A percentile compares a stretch with the other conserved stretches of the same genome.
Evolutionary conservation across 2,329 filamentous ascomycete species (phyloP).

Genomic region (Coleophoma crateriformis): DNA sequence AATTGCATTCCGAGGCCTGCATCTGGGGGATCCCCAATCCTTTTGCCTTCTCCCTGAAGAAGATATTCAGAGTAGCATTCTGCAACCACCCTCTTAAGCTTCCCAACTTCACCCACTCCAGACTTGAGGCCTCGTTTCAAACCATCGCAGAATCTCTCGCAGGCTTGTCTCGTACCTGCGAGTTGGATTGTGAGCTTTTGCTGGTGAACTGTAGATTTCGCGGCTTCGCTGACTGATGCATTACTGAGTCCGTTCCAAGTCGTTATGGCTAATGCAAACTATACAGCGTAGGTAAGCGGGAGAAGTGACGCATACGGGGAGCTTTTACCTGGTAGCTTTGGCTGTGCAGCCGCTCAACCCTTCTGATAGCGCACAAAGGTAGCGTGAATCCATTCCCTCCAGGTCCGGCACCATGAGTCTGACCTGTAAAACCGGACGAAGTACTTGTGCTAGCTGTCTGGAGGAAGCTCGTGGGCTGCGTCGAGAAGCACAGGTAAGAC

Average conservation of each 20-base stretch:
- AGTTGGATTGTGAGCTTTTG: slow-evolving; percentile 91
- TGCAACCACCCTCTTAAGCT: slow-evolving; percentile 70
- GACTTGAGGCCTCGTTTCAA: slow-evolving; percentile 85
- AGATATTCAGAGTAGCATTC: slow-evolving; percentile 92
- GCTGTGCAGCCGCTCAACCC: slow-evolving; percentile 89
- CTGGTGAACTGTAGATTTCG: slow-evolving; percentile 40
- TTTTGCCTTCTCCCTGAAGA: slow-evolving; percentile 57
- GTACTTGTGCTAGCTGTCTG: slow-evolving; percentile 73
- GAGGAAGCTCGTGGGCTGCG: slow-evolving; percentile 81
- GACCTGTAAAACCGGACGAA: slow-evolving; percentile 81
- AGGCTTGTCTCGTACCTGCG: slow-evolving; percentile 79
- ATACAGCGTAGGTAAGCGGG: slow-evolving; percentile 13
- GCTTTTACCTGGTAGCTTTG: slow-evolving; percentile 67
- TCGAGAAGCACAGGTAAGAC: slow-evolving; percentile 93
- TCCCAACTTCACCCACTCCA: slow-evolving; percentile 82
- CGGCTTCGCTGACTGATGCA: slow-evolving; percentile 45
- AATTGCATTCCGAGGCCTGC: slow-evolving; percentile 90
- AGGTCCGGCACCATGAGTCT: slow-evolving; percentile 88
- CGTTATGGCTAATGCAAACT: slow-evolving; percentile 89
- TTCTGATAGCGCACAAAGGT: slow-evolving; percentile 82
- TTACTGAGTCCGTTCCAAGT: slow-evolving; percentile 77
- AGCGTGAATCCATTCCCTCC: slow-evolving; percentile 95
- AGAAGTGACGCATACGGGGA: slow-evolving; percentile 13
- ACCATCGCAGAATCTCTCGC: slow-evolving; percentile 93
- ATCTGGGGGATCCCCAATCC: slow-evolving; percentile 69